Evolutionary conservation across 306 rosid genomes (phyloP).

Genomic region (Morella rubra): DNA sequence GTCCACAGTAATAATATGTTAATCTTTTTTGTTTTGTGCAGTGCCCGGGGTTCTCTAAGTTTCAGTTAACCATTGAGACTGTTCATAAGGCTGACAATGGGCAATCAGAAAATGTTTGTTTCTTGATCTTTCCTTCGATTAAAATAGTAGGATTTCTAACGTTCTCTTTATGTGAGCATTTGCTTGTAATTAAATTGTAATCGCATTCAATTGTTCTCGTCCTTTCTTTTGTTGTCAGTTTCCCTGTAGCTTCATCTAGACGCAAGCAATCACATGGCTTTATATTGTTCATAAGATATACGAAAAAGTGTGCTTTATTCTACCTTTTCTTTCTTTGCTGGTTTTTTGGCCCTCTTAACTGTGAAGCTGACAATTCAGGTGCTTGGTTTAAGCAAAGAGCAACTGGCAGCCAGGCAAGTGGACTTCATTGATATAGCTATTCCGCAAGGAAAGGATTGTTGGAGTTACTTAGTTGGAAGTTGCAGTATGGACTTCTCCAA

Average conservation of each 20-base stretch:
- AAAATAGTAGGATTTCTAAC: background rate
- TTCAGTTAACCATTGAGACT: slow-evolving; percentile 43
- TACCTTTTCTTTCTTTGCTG: background rate
- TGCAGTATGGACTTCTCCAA: slow-evolving; percentile 29
- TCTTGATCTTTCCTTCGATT: slow-evolving; percentile 1
- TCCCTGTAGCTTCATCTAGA: background rate
- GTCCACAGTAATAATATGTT: background rate
- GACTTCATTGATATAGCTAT: slow-evolving; percentile 44
- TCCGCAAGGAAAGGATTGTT: slow-evolving; percentile 37
- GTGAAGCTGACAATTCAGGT: slow-evolving; percentile 30
- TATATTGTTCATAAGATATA: background rate
- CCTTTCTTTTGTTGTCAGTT: background rate
- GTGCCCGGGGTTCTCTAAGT: slow-evolving; percentile 48
- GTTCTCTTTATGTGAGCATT: background rate
- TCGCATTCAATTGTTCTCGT: no score
- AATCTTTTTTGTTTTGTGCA: slow-evolving; percentile 22
- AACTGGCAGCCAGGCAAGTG: slow-evolving; percentile 39
- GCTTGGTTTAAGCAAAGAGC: slow-evolving; percentile 45
- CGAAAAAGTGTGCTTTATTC: background rate
- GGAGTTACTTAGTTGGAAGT: slow-evolving; percentile 43
- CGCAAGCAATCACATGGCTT: background rate
- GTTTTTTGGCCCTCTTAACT: background rate
- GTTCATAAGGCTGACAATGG: slow-evolving; percentile 47
- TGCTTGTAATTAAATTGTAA: background rate
- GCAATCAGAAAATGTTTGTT: slow-evolving; percentile 42